Evolutionary conservation across 1,284 basidiomycete genomes (phyloP).

Genomic region (Xerocomus amazonicus): DNA sequence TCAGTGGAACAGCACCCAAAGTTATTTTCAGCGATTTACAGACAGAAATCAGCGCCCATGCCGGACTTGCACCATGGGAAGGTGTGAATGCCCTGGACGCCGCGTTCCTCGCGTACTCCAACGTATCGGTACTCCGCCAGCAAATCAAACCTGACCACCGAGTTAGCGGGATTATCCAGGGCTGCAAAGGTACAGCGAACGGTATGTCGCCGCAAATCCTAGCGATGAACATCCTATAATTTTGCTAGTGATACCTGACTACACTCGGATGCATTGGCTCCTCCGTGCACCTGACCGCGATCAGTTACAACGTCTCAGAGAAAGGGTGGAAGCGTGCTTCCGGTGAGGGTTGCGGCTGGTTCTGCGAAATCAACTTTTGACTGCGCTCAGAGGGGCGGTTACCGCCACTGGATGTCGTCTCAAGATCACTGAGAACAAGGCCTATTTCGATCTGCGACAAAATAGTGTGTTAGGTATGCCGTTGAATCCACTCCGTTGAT

Average conservation of each 20-base stretch:
- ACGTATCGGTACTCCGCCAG: constrained; percentile 72
- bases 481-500: neutral
- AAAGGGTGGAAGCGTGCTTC: constrained; percentile 56
- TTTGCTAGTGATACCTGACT: constrained; percentile 72
- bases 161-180: constrained; percentile 63
- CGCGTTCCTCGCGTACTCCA: constrained; percentile 75
- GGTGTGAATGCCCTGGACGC: constrained; percentile 84
- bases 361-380: constrained; percentile 1
- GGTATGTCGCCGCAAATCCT: constrained; percentile 37
- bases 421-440: constrained; percentile 39
- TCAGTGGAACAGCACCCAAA: constrained; percentile 31
- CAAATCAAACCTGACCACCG: constrained; percentile 66
- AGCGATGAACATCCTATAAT: neutral
- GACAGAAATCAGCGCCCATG: constrained; percentile 58
- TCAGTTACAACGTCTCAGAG: constrained; percentile 48
- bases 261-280: constrained; percentile 63
- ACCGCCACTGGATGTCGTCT: constrained; percentile 66
- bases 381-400: constrained; percentile 55
- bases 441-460: constrained; percentile 60
- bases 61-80: constrained; percentile 76
- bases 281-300: constrained; percentile 61
- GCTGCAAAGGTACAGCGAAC: constrained; percentile 61
- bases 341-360: constrained; percentile 36
- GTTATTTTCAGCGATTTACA: neutral
- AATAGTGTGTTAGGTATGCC: constrained; percentile 55